These are phyloP conservation scores for Leishmania tropica DNA, from an alignment of 208 protist species.

Conservation along the genomic window DNA sequence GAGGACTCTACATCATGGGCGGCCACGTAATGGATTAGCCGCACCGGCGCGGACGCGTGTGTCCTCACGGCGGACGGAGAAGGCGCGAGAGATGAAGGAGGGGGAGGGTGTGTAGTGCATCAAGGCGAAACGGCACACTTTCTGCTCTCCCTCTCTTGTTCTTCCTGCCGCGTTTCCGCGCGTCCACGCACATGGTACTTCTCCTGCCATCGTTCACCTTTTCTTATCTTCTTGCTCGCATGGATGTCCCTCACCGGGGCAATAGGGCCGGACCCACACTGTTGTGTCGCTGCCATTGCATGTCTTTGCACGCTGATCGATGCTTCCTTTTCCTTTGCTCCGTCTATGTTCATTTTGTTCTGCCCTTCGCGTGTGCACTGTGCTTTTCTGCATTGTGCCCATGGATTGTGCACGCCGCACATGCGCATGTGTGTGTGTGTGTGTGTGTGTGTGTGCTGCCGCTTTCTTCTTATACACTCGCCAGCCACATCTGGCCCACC, in stretches of 20 bases:
- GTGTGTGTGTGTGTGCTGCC: background rate
- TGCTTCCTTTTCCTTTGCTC: background rate
- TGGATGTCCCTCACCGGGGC: background rate
- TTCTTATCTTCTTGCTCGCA: background rate
- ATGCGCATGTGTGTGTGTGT: background rate
- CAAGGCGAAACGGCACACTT: background rate
- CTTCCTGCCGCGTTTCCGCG: background rate
- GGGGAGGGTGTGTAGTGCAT: background rate
- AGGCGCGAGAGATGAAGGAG: background rate
- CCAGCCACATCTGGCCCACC: background rate
- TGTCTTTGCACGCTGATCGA: background rate
- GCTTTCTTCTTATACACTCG: background rate
- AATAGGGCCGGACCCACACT: background rate
- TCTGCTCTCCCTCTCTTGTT: background rate
- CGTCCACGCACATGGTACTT: background rate
- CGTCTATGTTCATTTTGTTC: background rate
- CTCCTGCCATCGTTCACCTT: background rate
- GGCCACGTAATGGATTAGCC: constrained; percentile 21
- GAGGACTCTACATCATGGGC: constrained; percentile 51
- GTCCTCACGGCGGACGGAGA: no score
- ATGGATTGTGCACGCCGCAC: background rate
- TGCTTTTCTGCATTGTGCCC: background rate
- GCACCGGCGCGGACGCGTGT: background rate
- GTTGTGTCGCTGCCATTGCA: background rate
- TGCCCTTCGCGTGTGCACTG: background rate